Percentiles rank a stretch among this genome's conserved stretches.
These are phyloP conservation scores for Exophiala sideris DNA, from an alignment of 2,329 filamentous ascomycete genomes.

Conservation along the genomic window DNA sequence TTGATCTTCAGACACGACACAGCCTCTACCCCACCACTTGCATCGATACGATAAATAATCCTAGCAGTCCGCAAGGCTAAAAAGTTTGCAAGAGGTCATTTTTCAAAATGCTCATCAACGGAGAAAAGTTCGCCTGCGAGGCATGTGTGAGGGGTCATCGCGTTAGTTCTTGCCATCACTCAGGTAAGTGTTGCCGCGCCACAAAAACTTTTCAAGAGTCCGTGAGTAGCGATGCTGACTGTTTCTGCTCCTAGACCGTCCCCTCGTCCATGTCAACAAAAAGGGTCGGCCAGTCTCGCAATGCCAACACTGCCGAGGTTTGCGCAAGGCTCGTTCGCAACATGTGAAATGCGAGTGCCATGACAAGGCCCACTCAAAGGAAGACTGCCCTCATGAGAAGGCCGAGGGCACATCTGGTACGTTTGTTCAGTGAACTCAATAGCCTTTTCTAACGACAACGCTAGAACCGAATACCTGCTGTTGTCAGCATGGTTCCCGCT, in stretches of 20 bases:
- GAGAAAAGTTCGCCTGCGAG: constrained; percentile 97
- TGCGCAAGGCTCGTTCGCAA: constrained; percentile 92
- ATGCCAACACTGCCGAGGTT: constrained; percentile 92
- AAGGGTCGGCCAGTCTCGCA: constrained; percentile 97
- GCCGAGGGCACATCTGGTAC: constrained; percentile 35
- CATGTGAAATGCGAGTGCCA: constrained; percentile 97
- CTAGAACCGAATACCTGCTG: constrained; percentile 35
- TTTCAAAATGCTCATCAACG: constrained; percentile 72
- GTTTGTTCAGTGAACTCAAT: not conserved
- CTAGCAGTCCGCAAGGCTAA: not conserved
- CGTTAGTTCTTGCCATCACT: constrained; percentile 97
- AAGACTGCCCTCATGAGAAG: constrained; percentile 34
- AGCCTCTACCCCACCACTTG: no score
- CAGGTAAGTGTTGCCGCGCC: constrained; percentile 62
- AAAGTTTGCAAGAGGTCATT: not conserved
- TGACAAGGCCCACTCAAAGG: constrained; percentile 62
- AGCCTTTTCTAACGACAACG: constrained; percentile 7
- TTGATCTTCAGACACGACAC: no score
- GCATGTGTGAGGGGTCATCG: constrained; percentile 97
- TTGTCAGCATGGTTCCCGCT: constrained; percentile 59
- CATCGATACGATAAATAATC: no score
- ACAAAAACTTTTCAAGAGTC: constrained; percentile 5
- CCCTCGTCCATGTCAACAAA: constrained; percentile 91
- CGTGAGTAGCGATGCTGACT: constrained; percentile 11
- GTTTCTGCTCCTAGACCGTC: constrained; percentile 63